These are phyloP conservation scores for Graphiopsis chlorocephala DNA, from an alignment of 2,329 filamentous ascomycete genomes.

Conservation along the genomic window DNA sequence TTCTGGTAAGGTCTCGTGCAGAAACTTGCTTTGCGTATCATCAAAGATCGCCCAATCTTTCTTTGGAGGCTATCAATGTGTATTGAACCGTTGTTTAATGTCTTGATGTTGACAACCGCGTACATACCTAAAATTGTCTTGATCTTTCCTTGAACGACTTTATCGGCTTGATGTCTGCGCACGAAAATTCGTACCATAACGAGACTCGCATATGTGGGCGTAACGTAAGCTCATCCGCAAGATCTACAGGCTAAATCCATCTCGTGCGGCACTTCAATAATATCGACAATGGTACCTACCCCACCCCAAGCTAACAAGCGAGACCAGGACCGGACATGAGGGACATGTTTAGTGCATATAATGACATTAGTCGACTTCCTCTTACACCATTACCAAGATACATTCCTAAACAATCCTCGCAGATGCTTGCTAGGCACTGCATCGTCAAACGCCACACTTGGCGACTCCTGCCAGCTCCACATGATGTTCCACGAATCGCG, in stretches of 20 bases:
- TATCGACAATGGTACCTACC: not conserved
- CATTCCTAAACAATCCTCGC: not conserved
- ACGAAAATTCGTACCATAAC: not conserved
- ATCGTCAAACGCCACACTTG: not conserved
- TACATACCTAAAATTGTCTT: not conserved
- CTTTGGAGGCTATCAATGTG: not conserved
- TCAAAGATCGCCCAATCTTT: not conserved
- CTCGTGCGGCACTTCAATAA: not conserved
- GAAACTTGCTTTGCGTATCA: not conserved
- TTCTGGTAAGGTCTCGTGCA: not conserved
- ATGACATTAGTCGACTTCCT: not conserved
- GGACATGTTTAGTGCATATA: not conserved
- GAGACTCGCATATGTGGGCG: not conserved
- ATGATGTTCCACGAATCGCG: constrained; percentile 11
- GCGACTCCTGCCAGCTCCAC: not conserved
- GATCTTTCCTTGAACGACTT: not conserved
- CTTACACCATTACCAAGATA: not conserved
- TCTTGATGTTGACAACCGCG: not conserved
- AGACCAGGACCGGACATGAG: not conserved
- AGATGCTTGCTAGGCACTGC: not conserved
- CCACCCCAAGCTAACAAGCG: not conserved
- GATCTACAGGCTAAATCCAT: not conserved
- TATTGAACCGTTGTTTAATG: not conserved
- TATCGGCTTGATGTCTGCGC: not conserved
- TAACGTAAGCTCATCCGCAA: not conserved